Base-by-base conservation (phyloP, 1,284 basidiomycete genomes). In the Heterobasidion irregulare region DNA sequence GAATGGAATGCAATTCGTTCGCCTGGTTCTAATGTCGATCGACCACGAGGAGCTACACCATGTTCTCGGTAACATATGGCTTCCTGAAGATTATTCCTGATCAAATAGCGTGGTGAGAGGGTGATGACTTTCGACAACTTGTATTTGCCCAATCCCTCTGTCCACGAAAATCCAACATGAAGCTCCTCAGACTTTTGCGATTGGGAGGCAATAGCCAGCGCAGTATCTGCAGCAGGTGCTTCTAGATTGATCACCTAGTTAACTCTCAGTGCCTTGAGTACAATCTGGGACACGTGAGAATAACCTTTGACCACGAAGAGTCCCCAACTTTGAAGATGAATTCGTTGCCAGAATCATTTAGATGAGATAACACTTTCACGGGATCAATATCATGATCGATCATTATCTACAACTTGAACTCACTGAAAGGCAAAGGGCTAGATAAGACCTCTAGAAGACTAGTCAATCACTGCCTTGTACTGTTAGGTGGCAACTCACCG, bases 81-180 rank as follows among this genome's bases (percentile, higher is more conserved):
- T 55, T 84, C 80, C 5, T 73, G 65, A 38, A 94, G 79, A 60
- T 83, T 79, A 72, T 98, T 99, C 69, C 89, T 89, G 65, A 99
- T 72, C 59, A 98, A 74, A 75, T 96, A 99, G 33, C 96, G 83
- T 12, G 97, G 97, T 6, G 89, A 79, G 44, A 99, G 74, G 1
- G 92, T 97, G 64, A 99, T 87, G 59, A 98, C 90, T 72, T 98
- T 98, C 33, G 89, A 89, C 50, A 99, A 75, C 69, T 98, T 98
- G 72, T 98, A 99, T 77, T 95, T 97, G 50, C 97, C 97, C 32
- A 89, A 73, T 4, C 96, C 96, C 68, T 98, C 95, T 18, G 84
- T 80, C 80, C 97, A 98, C 5, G 94, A 96, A 52, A 99, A 66
- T 6, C 97, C 97, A 41, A 94, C 72, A 64, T 95, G 92, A 58